Conservation (phyloP, 2,329 filamentous ascomycete genomes). For the Coleophoma cylindrospora region DNA sequence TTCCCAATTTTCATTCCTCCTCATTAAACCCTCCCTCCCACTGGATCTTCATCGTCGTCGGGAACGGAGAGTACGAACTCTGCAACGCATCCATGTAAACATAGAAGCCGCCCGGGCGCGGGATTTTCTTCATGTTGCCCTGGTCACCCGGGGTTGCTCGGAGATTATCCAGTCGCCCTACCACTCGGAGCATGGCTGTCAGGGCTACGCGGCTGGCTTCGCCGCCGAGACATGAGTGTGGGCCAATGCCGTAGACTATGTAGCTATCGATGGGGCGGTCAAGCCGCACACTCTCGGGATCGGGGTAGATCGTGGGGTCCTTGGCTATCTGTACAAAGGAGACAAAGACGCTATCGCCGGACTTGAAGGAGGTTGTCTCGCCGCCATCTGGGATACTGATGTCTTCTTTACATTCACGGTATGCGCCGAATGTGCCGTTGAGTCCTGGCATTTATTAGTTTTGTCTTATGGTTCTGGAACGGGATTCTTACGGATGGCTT, state of each 20-base stretch:
- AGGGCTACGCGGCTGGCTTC: slow-evolving; percentile 57
- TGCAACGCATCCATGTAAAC: slow-evolving; percentile 65
- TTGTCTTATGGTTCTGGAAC: slow-evolving; percentile 34
- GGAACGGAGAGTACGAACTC: slow-evolving; percentile 48
- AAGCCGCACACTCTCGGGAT: slow-evolving; percentile 56
- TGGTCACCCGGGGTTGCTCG: slow-evolving; percentile 27
- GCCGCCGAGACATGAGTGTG: slow-evolving; percentile 57
- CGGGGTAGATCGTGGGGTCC: slow-evolving; percentile 54
- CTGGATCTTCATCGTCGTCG: slow-evolving; percentile 25
- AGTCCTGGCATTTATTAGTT: too few relatives aligned
- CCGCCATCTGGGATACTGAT: slow-evolving; percentile 34
- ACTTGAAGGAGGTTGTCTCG: slow-evolving; percentile 37
- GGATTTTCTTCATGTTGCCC: slow-evolving; percentile 17
- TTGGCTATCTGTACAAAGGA: slow-evolving; percentile 52
- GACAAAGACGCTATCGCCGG: slow-evolving; percentile 60
- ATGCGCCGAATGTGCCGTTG: too few relatives aligned
- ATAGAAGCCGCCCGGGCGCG: slow-evolving; percentile 4
- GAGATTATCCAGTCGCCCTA: slow-evolving; percentile 18
- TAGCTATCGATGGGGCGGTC: slow-evolving; percentile 60
- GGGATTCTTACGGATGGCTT: slow-evolving; percentile 54
- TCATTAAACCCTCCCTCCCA: slow-evolving; percentile 17
- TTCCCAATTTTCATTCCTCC: too few relatives aligned
- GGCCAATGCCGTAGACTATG: slow-evolving; percentile 57
- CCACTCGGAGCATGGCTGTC: slow-evolving; percentile 33
- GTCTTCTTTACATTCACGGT: too few relatives aligned